Conservation (phyloP, 169 alveolate species). For the Ichthyophthirius multifiliis region DNA sequence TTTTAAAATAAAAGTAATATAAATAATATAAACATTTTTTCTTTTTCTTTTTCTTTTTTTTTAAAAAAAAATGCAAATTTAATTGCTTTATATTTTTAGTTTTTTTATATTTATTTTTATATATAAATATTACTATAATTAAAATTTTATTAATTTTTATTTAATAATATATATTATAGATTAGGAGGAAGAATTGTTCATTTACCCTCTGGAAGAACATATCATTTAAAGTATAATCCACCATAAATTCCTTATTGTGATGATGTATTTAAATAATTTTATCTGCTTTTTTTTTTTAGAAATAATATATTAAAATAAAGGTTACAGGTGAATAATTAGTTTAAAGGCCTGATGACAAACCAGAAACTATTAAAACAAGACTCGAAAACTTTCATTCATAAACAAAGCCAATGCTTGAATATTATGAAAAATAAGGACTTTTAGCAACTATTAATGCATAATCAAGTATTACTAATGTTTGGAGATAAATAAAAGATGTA, state of each 20-base stretch:
- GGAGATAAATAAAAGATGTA: conserved; percentile 60
- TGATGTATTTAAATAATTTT: conserved; percentile 63
- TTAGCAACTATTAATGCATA: conserved; percentile 69
- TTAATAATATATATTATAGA: not conserved
- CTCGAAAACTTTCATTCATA: conserved; percentile 57
- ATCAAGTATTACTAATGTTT: conserved; percentile 59
- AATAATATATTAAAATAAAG: not conserved
- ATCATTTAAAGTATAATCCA: conserved; percentile 91
- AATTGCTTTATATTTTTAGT: too few species aligned
- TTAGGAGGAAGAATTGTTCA: conserved; percentile 92
- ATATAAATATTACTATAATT: too few species aligned
- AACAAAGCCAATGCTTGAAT: conserved; percentile 79
- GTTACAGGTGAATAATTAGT: conserved; percentile 86
- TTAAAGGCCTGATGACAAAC: conserved; percentile 84
- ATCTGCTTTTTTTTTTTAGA: not conserved
- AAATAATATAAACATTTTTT: not conserved
- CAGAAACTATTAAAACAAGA: conserved; percentile 75
- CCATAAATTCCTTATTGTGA: conserved; percentile 87
- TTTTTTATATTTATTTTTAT: too few species aligned
- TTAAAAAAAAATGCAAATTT: too few species aligned
- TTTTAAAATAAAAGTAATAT: not conserved
- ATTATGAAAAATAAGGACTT: conserved; percentile 67
- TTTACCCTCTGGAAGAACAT: conserved; percentile 93
- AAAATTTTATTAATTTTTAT: not conserved
- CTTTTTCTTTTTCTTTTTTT: too few species aligned